A percentile compares a stretch with the other conserved stretches of the same genome.
Conservation (phyloP, 2,329 filamentous ascomycete species). For the Sporothrix variecibatus region DNA sequence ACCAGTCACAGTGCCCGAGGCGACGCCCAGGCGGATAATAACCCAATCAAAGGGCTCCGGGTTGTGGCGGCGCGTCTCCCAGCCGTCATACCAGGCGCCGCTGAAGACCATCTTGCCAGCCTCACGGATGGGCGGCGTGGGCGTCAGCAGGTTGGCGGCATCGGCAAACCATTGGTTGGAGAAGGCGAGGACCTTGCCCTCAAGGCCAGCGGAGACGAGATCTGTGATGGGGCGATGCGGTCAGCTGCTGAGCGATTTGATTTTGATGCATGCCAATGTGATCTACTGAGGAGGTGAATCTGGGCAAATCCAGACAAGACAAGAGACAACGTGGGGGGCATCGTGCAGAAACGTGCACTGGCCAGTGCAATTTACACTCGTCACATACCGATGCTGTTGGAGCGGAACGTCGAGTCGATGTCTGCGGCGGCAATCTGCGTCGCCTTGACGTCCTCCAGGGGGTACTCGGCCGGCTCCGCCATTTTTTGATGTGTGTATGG, state of each 20-base stretch:
- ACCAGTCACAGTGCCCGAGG: constrained; percentile 71
- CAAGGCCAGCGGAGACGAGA: constrained; percentile 61
- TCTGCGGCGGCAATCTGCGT: constrained; percentile 52
- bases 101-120: constrained; percentile 69
- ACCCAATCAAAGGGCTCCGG: constrained; percentile 66
- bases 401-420: constrained; percentile 64
- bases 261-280: background rate
- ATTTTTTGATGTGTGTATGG: constrained; percentile 15
- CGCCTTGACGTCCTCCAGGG: constrained; percentile 56
- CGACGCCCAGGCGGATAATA: constrained; percentile 65
- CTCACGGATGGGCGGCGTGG: constrained; percentile 63
- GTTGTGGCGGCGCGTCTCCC: constrained; percentile 70
- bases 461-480: constrained; percentile 49
- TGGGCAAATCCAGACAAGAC: background rate
- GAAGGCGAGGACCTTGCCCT: constrained; percentile 64
- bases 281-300: background rate
- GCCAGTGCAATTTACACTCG: background rate
- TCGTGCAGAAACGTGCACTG: constrained; percentile 34
- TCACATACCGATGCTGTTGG: constrained; percentile 58
- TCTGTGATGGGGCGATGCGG: constrained; percentile 44
- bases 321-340: background rate
- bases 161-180: constrained; percentile 72
- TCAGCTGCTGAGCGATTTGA: constrained; percentile 13
- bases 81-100: constrained; percentile 71
- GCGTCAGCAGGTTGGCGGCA: constrained; percentile 64